Evolutionary conservation across 1,139 yeast genomes (phyloP), one percentile per base, ranked within the genome.

Genomic region (Taiozyma sp.): DNA sequence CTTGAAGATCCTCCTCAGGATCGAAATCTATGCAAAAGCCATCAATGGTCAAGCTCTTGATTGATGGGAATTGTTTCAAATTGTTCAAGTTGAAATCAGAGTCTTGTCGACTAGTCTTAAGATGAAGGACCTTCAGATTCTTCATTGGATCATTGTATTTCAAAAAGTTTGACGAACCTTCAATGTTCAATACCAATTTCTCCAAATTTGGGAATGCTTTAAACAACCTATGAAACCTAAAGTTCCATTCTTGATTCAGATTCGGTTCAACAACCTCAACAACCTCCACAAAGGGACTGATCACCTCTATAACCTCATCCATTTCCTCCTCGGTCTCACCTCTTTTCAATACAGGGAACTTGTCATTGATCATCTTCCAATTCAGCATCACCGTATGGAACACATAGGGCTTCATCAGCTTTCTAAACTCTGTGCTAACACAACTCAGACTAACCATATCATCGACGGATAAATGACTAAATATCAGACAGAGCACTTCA

Each of bases 161-260:
- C 42, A 67, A 48, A 45, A 64, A 66, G 44, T 61, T 65, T 4
- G 69, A 64, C 2, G 67, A 62, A 13, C 64, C 63, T 9, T 63
- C 55, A 0, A 62, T 58, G 4, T 47, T 51, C 29, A 67, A 44
- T 24, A 53, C 54, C 40, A 67, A 45, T 19, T 55, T 53, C 14
- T 37, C 50, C 43, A 66, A 37, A 40, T 61, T 63, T 8, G 35
- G 30, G 42, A 65, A 59, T 6, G 43, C 42, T 3, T 49, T 35
- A 22, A 61, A 60, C n/a, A 65, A 47, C n/a, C 51, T 46, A 26
- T 59, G 59, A 46, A 63, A 64, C 10, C 62, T 62, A 48, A 62
- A 65, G 37, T 63, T 62, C 70, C 70, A 67, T 50, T 67, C 69
- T 42, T 61, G 56, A 28, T 58, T 60, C 13, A 67, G 51, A 43